Conservation (phyloP, 2,329 filamentous ascomycete species). For the Cladosporium cucumerinum region DNA sequence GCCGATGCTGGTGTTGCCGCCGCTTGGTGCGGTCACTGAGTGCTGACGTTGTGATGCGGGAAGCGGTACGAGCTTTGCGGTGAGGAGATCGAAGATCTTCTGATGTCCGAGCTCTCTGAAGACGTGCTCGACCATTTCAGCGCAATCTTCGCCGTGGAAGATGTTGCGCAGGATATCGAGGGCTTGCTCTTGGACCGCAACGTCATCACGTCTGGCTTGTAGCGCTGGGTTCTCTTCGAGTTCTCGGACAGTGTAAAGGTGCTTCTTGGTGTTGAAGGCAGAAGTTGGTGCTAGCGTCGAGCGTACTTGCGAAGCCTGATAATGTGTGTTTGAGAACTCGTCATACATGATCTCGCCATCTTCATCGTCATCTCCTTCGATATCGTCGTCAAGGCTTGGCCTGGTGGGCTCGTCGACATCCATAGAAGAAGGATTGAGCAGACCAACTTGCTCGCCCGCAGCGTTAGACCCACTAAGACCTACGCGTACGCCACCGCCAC, state of each 20-base stretch:
- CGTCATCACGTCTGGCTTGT: constrained; percentile 70
- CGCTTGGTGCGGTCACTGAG: constrained; percentile 6
- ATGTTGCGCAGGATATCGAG: constrained; percentile 88
- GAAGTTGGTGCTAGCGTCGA: constrained; percentile 31
- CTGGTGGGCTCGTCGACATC: constrained; percentile 30
- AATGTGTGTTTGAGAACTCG: constrained; percentile 34
- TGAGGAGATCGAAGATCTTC: constrained; percentile 75
- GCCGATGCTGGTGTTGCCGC: constrained; percentile 41
- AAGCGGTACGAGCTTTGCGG: constrained; percentile 65
- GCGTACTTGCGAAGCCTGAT: constrained; percentile 35
- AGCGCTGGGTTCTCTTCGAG: constrained; percentile 63
- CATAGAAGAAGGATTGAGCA: constrained; percentile 51
- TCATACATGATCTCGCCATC: constrained; percentile 49
- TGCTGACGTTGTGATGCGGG: constrained; percentile 21
- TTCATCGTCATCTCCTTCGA: constrained; percentile 35
- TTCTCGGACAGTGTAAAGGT: constrained; percentile 31
- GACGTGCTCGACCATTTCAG: constrained; percentile 78
- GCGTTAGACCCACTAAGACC: constrained; percentile 51
- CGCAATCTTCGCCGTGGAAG: constrained; percentile 62
- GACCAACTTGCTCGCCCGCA: constrained; percentile 57
- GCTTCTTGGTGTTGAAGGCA: constrained; percentile 28
- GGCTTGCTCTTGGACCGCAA: constrained; percentile 85
- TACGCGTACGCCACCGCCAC: constrained; percentile 47
- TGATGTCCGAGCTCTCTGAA: constrained; percentile 73
- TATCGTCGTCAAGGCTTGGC: constrained; percentile 26